Percentiles rank a stretch among this genome's conserved stretches.
These are phyloP conservation scores for Paraconiothyrium brasiliense DNA, from an alignment of 2,329 filamentous ascomycete genomes.

Conservation along the genomic window DNA sequence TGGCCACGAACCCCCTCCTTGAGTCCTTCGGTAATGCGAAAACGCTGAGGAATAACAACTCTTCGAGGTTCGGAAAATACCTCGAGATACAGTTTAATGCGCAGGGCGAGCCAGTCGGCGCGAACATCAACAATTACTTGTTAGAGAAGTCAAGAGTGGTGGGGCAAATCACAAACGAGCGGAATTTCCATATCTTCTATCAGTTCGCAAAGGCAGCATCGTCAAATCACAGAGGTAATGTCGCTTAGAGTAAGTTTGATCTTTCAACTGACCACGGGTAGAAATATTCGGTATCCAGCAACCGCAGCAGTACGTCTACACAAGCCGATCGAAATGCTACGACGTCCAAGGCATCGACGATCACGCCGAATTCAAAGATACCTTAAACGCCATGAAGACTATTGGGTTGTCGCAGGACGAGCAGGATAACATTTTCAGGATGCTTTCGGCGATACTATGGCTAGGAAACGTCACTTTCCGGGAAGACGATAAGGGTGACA, in stretches of 20 bases:
- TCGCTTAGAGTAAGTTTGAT: not conserved
- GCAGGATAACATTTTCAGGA: slow-evolving; percentile 96
- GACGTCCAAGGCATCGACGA: slow-evolving; percentile 96
- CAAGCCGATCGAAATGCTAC: slow-evolving; percentile 91
- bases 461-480: slow-evolving; percentile 91
- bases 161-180: slow-evolving; percentile 92
- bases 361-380: slow-evolving; percentile 86
- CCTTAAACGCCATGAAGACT: slow-evolving; percentile 90
- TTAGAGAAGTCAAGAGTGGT: slow-evolving; percentile 95
- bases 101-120: slow-evolving; percentile 90
- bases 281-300: slow-evolving; percentile 90
- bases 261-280: slow-evolving; percentile 34
- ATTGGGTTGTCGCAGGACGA: slow-evolving; percentile 89
- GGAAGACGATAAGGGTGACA: slow-evolving; percentile 90
- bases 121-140: slow-evolving; percentile 97
- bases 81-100: slow-evolving; percentile 95
- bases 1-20: slow-evolving; percentile 95
- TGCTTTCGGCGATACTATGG: slow-evolving; percentile 92
- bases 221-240: slow-evolving; percentile 75
- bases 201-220: slow-evolving; percentile 96
- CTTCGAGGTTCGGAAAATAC: slow-evolving; percentile 97
- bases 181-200: slow-evolving; percentile 99
- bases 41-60: slow-evolving; percentile 98
- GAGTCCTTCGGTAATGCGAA: slow-evolving; percentile 99
- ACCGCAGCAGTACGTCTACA: slow-evolving; percentile 92